Evolutionary conservation across 768 basidiomycete genomes (phyloP).

Genomic region (Pisolithus albus): DNA sequence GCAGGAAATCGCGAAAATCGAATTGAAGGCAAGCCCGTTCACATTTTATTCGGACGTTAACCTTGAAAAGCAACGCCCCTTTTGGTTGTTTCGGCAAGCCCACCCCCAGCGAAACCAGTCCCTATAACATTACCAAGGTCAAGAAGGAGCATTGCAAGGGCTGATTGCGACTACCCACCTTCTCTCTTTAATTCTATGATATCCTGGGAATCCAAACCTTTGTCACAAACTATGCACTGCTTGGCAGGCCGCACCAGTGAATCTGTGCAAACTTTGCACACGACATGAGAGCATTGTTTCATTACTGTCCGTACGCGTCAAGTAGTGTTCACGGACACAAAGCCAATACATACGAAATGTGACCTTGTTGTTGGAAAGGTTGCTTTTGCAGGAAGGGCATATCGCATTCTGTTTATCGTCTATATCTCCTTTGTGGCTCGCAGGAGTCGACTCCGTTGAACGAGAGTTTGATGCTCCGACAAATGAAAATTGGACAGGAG

Average conservation of each 20-base stretch:
- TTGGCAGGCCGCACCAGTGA: conserved; percentile 71
- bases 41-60: conserved; percentile 21
- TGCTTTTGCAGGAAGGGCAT: conserved; percentile 85
- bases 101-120: conserved; percentile 94
- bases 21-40: neutral
- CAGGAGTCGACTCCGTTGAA: conserved; percentile 34
- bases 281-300: conserved; percentile 86
- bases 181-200: conserved; percentile 83
- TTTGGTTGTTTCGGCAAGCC: conserved; percentile 80
- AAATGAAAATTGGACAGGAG: conserved; percentile 74
- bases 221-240: conserved; percentile 87
- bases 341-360: conserved; percentile 51
- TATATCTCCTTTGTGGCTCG: conserved; percentile 28
- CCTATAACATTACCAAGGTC: conserved; percentile 36
- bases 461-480: conserved; percentile 31
- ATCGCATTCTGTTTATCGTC: conserved; percentile 60
- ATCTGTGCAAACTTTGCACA: conserved; percentile 87
- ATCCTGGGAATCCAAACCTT: conserved; percentile 54
- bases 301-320: conserved; percentile 42
- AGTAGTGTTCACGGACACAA: neutral
- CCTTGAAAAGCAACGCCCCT: conserved; percentile 84
- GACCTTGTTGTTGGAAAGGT: conserved; percentile 69
- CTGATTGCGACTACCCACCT: conserved; percentile 41
- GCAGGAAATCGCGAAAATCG: neutral
- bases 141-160: neutral